Evolutionary conservation across 352 stramenopile species (phyloP).

Genomic region (Phytopythium ostracodes): DNA sequence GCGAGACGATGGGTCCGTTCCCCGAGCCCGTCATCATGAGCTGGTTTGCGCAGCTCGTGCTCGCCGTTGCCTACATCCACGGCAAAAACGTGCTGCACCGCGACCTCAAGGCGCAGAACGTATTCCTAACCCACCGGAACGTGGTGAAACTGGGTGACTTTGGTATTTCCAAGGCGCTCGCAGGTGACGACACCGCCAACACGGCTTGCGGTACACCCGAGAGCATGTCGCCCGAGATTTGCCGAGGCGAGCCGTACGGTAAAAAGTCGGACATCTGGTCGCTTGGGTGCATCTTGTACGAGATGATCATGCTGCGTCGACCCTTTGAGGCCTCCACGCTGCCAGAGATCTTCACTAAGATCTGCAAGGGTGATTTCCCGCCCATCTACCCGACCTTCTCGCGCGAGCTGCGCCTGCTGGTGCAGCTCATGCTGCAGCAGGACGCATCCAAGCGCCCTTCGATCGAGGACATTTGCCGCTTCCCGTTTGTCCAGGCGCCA

Average conservation of each 20-base stretch:
- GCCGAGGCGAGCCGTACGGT: constrained; percentile 79
- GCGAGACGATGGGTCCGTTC: constrained; percentile 82
- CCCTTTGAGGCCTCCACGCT: constrained; percentile 82
- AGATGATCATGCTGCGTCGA: constrained; percentile 86
- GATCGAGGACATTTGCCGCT: constrained; percentile 88
- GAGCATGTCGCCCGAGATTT: constrained; percentile 89
- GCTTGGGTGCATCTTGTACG: constrained; percentile 86
- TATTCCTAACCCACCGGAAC: constrained; percentile 85
- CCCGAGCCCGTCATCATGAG: constrained; percentile 82
- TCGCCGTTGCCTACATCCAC: constrained; percentile 86
- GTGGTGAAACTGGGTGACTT: constrained; percentile 89
- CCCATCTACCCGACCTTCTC: constrained; percentile 75
- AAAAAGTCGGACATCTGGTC: constrained; percentile 91
- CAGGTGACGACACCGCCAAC: constrained; percentile 73
- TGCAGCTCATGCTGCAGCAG: constrained; percentile 87
- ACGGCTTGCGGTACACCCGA: constrained; percentile 84
- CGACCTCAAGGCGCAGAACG: constrained; percentile 86
- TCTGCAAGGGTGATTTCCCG: constrained; percentile 84
- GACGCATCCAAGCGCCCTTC: constrained; percentile 81
- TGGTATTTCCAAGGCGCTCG: constrained; percentile 84
- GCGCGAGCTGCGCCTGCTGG: constrained; percentile 73
- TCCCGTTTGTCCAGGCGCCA: constrained; percentile 79
- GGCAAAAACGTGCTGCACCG: constrained; percentile 87
- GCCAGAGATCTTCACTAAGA: constrained; percentile 86
- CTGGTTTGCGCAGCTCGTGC: constrained; percentile 84